These are phyloP conservation scores for Musa schizocarpa DNA, from an alignment of 176 grass and related monocot species.

Conservation along the genomic window DNA sequence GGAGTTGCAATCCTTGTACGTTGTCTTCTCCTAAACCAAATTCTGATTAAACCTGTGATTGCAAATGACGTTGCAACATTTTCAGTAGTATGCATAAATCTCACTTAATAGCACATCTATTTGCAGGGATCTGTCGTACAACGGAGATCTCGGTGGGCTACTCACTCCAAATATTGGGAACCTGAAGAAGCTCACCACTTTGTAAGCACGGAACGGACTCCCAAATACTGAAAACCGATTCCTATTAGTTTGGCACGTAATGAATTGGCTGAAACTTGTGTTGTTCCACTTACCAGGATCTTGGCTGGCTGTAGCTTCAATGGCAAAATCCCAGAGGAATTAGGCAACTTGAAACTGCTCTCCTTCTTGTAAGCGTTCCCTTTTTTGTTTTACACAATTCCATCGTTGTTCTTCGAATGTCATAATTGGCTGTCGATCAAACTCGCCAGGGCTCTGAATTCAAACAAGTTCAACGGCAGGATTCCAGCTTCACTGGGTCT, in stretches of 20 bases:
- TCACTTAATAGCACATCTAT: not conserved
- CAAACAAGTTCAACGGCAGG: constrained; percentile 65
- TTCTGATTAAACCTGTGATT: no score
- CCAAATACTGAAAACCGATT: not conserved
- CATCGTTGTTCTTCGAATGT: not conserved
- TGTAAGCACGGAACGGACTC: constrained; percentile 39
- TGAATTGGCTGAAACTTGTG: constrained; percentile 1
- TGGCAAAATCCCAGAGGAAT: constrained; percentile 45
- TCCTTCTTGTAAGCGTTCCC: constrained; percentile 58
- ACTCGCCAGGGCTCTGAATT: constrained; percentile 55
- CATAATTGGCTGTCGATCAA: constrained; percentile 3
- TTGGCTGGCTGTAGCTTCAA: constrained; percentile 71
- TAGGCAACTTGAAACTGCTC: constrained; percentile 56
- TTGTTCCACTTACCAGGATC: constrained; percentile 39
- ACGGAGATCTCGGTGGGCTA: constrained; percentile 37
- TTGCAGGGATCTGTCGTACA: constrained; percentile 82
- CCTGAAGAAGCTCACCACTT: constrained; percentile 51
- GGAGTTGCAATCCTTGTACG: constrained; percentile 66
- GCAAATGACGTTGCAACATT: not conserved
- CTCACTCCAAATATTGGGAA: constrained; percentile 66
- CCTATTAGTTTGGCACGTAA: not conserved
- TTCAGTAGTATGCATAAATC: not conserved
- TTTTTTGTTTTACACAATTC: not conserved
- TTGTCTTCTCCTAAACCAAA: constrained; percentile 1
- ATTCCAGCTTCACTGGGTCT: constrained; percentile 55